These are phyloP conservation scores for Candida tetrigidarum DNA, from an alignment of 1,139 yeast species.

Conservation along the genomic window DNA sequence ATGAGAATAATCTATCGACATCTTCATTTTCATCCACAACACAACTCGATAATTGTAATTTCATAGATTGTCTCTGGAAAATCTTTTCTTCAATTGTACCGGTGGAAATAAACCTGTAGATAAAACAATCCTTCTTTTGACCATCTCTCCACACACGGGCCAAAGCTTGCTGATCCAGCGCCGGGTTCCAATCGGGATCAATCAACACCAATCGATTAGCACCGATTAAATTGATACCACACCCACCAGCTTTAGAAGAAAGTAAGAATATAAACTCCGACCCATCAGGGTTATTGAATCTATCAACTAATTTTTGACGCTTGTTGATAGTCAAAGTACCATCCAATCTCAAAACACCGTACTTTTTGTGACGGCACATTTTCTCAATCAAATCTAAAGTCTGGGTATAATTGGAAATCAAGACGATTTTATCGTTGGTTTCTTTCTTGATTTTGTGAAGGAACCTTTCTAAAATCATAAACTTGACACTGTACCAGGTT, in stretches of 20 bases:
- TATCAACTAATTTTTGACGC: slow-evolving; percentile 90
- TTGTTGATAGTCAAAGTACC: slow-evolving; percentile 93
- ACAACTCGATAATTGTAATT: slow-evolving; percentile 88
- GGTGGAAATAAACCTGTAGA: slow-evolving; percentile 89
- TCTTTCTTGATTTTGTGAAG: slow-evolving; percentile 73
- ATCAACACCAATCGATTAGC: slow-evolving; percentile 87
- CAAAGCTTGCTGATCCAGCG: slow-evolving; percentile 96
- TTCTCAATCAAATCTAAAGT: slow-evolving; percentile 89
- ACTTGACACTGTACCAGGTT: slow-evolving; percentile 67
- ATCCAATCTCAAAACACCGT: slow-evolving; percentile 84
- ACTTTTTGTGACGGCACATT: slow-evolving; percentile 74
- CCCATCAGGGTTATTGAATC: slow-evolving; percentile 88
- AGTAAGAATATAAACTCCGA: slow-evolving; percentile 85
- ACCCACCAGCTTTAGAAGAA: slow-evolving; percentile 98
- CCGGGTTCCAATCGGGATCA: slow-evolving; percentile 99
- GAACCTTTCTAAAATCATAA: slow-evolving; percentile 71
- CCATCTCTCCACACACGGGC: slow-evolving; percentile 99
- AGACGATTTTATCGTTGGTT: slow-evolving; percentile 91
- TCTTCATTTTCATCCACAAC: slow-evolving; percentile 97
- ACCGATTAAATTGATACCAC: slow-evolving; percentile 96
- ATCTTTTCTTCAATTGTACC: slow-evolving; percentile 98
- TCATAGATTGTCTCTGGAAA: slow-evolving; percentile 97
- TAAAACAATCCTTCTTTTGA: slow-evolving; percentile 95
- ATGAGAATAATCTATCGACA: slow-evolving; percentile 88
- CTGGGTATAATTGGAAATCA: slow-evolving; percentile 93